These are phyloP conservation scores for Saccharum officinarum DNA, from an alignment of 176 grass and related monocot species.

Conservation along the genomic window DNA sequence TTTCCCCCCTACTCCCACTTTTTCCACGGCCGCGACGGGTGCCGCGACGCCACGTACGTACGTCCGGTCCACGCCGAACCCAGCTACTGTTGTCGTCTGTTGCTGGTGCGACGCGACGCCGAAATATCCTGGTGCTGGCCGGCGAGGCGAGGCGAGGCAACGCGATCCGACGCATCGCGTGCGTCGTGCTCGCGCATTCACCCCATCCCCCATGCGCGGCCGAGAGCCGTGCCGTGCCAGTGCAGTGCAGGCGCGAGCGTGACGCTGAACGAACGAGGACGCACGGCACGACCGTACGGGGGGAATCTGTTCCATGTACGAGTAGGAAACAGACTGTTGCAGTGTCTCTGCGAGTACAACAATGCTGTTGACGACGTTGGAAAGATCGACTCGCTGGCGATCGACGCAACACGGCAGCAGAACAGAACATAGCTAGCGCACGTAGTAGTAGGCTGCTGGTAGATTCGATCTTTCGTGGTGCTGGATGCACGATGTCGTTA, in stretches of 20 bases:
- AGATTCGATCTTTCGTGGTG: background rate
- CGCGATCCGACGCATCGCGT: background rate
- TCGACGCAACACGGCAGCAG: background rate
- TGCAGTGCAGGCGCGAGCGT: background rate
- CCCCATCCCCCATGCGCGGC: background rate
- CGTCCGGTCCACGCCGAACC: too few species aligned
- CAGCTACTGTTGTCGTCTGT: background rate
- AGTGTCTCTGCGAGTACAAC: background rate
- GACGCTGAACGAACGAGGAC: background rate
- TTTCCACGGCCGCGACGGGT: background rate
- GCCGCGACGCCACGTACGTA: too few species aligned
- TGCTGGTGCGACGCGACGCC: slow-evolving; percentile 4
- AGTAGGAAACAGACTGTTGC: background rate
- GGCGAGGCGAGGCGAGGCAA: background rate
- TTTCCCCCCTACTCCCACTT: background rate
- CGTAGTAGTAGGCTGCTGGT: background rate
- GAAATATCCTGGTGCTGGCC: slow-evolving; percentile 5
- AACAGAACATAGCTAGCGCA: background rate
- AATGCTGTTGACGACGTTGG: background rate
- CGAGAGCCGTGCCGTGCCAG: background rate
- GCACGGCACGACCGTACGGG: background rate
- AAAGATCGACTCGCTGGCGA: background rate
- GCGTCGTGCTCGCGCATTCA: background rate
- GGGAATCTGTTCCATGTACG: background rate
- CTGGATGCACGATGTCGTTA: background rate